Conservation (phyloP, 208 protist genomes). For the Tritrichomonas musculus region DNA sequence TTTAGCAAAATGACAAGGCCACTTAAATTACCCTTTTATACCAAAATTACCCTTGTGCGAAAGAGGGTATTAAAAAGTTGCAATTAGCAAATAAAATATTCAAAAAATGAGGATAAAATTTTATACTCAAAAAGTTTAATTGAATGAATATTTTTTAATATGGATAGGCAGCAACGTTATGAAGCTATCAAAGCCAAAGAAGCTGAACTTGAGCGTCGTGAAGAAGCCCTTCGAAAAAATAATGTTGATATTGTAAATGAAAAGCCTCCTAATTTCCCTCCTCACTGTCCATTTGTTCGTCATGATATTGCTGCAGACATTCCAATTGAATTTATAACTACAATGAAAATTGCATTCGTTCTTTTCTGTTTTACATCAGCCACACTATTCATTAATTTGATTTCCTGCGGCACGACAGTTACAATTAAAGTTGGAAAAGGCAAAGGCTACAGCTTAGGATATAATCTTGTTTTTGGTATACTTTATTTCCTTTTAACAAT, state of each 20-base stretch:
- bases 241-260: neutral
- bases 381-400: neutral
- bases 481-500: neutral
- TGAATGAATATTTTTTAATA: neutral
- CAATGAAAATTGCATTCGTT: neutral
- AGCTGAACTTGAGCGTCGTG: neutral
- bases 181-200: neutral
- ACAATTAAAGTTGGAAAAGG: neutral
- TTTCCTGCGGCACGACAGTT: neutral
- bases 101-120: too few species aligned
- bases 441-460: neutral
- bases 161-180: neutral
- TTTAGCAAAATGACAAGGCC: too few species aligned
- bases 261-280: neutral
- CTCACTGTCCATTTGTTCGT: neutral
- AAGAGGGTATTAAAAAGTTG: too few species aligned
- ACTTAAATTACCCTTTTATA: too few species aligned
- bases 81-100: too few species aligned
- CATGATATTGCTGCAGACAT: slow-evolving; percentile 22
- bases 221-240: neutral
- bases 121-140: too few species aligned
- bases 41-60: too few species aligned
- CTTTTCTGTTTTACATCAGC: neutral
- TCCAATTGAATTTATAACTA: neutral
- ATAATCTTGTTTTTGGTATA: neutral